phyloP scores from a whole-genome alignment of 1,284 basidiomycete species.

The Papiliotrema laurentii region DNA sequence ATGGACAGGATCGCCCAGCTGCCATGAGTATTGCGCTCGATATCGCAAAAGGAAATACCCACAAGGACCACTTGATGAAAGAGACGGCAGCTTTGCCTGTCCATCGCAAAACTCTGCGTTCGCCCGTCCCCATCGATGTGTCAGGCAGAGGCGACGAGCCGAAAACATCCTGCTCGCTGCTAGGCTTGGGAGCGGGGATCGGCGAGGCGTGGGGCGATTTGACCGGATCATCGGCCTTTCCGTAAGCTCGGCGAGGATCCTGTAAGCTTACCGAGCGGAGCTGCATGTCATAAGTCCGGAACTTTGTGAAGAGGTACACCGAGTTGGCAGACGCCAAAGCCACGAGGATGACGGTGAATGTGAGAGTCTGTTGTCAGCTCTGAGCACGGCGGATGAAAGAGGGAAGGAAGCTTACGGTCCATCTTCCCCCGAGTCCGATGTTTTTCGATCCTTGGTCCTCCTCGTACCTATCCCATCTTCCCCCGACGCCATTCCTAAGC shows the following conservation, averaged over 20 bases:
- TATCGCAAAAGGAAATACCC: conserved; percentile 5
- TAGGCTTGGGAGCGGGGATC: conserved; percentile 19
- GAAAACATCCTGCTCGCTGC: conserved; percentile 14
- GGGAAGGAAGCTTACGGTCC: conserved; percentile 25
- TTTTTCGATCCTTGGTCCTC: conserved; percentile 12
- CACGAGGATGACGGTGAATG: conserved; percentile 21
- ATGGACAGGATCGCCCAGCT: conserved; percentile 27
- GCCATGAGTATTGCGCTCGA: conserved; percentile 3
- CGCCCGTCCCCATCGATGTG: neutral
- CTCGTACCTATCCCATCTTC: conserved; percentile 35
- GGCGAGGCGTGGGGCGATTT: conserved; percentile 38
- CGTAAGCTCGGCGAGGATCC: no score
- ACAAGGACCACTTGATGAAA: conserved; percentile 27
- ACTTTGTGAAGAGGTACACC: conserved; percentile 38
- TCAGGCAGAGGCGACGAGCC: neutral
- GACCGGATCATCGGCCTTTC: conserved; percentile 27
- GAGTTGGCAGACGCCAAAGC: conserved; percentile 32
- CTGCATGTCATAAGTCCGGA: conserved; percentile 42
- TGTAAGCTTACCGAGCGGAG: conserved; percentile 31
- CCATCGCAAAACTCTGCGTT: conserved; percentile 1
- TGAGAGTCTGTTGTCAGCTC: conserved; percentile 20
- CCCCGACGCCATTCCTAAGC: conserved; percentile 15
- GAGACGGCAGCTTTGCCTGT: conserved; percentile 7
- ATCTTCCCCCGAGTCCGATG: conserved; percentile 20
- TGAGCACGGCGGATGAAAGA: no score